Base-by-base conservation (phyloP, 768 basidiomycete species). In the Amylocystis lapponica region DNA sequence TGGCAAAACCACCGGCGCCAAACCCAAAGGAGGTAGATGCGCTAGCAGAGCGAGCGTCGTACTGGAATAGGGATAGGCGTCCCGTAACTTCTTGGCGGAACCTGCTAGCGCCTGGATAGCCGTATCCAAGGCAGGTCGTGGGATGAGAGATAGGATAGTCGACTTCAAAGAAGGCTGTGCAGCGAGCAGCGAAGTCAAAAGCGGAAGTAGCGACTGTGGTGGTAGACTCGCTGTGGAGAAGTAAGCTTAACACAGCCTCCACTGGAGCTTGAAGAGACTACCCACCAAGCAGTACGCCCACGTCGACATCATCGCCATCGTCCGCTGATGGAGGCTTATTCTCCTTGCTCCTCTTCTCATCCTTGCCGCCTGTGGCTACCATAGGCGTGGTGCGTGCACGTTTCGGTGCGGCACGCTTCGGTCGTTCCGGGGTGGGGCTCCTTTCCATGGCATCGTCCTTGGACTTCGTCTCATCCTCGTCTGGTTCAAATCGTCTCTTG, bases 51-150 rank as follows among this genome's bases (percentile, higher is more conserved):
- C 63, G 27, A 72, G 51, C 4, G 64, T 53, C 4, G 67, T 43
- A 42, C 70, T 80, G 3, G 89, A 88, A 60, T 88, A 92, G 5
- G 89, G 89, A 61, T 86, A 87, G 13, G 87, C 85, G 41, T 91
- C 87, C 30, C 78, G 78, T 30, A 92, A 71, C 58, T 80, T 86
- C 66, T 77, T 79, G 22, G 83, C 76, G 6, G 85, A 81, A 48
- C 72, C 74, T 26, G 74, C 72, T 20, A 92, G 64, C 11, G 81
- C 79, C 53, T 87, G 78, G 22, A 79, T 61, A 9, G 86, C 88
- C 23, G 75, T 80, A 23, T 87, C 83, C 45, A 90, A 67, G 2
- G 87, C 83, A 12, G 89, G 89, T n/a, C 86, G 79, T 39, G 89
- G 89, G 56, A 92, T 88, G 27, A 92, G 69, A 25, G 81, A 79